Conservation (phyloP, 208 protist species). For the Acanthamoeba triangularis region DNA sequence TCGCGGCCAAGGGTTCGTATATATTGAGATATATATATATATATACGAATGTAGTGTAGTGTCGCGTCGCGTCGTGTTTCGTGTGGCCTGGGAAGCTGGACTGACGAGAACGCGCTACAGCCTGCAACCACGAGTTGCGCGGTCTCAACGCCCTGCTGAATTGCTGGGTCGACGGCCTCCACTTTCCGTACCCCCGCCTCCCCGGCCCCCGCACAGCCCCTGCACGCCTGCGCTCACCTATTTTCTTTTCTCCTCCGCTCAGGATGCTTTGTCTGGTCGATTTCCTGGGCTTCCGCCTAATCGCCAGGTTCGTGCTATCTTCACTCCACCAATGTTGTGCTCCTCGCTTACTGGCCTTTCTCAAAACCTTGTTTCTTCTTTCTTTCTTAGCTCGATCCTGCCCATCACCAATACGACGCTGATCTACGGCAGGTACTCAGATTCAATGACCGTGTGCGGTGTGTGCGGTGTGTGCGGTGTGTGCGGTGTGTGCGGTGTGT, state of each 20-base stretch:
- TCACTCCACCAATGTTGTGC: no score
- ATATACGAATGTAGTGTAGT: neutral
- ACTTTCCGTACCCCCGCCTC: neutral
- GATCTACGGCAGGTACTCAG: constrained; percentile 22
- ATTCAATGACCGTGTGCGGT: neutral
- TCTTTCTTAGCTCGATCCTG: neutral
- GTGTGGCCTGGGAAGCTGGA: neutral
- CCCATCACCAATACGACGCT: constrained; percentile 60
- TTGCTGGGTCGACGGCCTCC: neutral
- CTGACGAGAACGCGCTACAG: neutral
- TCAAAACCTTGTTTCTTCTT: neutral
- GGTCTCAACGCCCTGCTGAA: constrained; percentile 5
- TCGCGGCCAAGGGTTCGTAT: neutral
- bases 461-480: no score
- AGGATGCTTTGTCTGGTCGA: constrained; percentile 43
- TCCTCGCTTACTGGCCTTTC: no score
- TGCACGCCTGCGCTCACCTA: neutral
- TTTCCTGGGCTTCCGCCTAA: constrained; percentile 79
- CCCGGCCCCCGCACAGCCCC: neutral
- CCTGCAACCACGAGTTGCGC: neutral
- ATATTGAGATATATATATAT: neutral
- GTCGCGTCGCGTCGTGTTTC: neutral
- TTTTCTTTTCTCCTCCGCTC: neutral
- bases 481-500: no score
- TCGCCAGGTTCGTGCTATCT: constrained; percentile 62